These are phyloP conservation scores for Neopestalotiopsis clavispora DNA, from an alignment of 2,329 filamentous ascomycete species.

Conservation along the genomic window DNA sequence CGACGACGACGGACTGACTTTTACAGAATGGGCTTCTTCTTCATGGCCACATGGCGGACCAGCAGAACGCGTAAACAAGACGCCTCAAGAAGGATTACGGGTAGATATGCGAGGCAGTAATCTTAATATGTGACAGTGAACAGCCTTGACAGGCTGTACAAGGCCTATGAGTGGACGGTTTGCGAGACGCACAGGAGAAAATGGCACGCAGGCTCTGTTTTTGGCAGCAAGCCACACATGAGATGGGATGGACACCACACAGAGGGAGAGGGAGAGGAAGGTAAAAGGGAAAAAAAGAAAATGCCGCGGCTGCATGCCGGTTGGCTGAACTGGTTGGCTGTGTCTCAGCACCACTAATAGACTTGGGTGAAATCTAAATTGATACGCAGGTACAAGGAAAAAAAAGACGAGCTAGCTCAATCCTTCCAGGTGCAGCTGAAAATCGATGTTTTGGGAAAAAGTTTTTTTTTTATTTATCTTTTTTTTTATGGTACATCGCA, in stretches of 20 bases:
- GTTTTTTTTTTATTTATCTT: no score
- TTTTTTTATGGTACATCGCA: background rate
- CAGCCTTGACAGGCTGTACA: background rate
- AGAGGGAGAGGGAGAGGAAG: background rate
- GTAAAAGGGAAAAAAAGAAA: background rate
- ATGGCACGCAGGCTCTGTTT: background rate
- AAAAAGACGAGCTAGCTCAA: background rate
- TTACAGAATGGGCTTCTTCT: no score
- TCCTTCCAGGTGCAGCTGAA: background rate
- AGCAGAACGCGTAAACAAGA: background rate
- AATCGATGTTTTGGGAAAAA: background rate
- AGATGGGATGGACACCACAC: no score
- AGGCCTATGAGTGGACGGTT: slow-evolving; percentile 3
- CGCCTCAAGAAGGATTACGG: background rate
- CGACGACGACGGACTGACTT: no score
- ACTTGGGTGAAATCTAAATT: background rate
- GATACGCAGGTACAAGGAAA: background rate
- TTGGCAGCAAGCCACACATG: no score
- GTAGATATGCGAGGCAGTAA: background rate
- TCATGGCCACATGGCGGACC: no score
- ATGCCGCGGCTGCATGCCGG: background rate
- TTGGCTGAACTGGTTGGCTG: background rate
- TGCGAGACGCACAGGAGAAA: background rate
- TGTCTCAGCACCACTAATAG: background rate
- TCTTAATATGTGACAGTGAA: no score